These are phyloP conservation scores for Petunia hybrid DNA, from an alignment of 305 asterid species.

Conservation along the genomic window DNA sequence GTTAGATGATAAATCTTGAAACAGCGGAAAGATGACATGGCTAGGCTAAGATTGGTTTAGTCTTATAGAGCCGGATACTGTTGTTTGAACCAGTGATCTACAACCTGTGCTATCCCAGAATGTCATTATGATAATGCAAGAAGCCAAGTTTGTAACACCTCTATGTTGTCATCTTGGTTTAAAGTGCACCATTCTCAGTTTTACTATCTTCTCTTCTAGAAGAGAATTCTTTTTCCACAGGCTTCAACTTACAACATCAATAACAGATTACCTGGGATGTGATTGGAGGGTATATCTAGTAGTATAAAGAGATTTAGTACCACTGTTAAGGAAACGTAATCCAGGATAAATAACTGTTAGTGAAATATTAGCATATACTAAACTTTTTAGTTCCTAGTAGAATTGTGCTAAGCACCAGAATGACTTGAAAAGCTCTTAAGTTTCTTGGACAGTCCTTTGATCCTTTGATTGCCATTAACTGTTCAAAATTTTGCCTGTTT, in stretches of 20 bases:
- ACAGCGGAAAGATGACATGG: background rate
- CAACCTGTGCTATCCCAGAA: slow-evolving; percentile 13
- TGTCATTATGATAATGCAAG: slow-evolving; percentile 5
- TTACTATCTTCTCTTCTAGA: background rate
- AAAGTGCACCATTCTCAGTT: background rate
- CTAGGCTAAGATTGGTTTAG: slow-evolving; percentile 19
- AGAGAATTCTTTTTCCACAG: background rate
- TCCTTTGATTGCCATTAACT: background rate
- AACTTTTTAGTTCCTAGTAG: background rate
- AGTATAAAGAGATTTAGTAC: background rate
- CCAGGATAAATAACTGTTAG: background rate
- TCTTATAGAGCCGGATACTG: slow-evolving; percentile 12
- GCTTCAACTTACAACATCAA: background rate
- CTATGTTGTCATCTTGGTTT: slow-evolving; percentile 23
- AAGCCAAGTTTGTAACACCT: slow-evolving; percentile 12
- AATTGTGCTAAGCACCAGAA: background rate
- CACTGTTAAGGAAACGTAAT: slow-evolving; percentile 8
- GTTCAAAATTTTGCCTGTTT: background rate
- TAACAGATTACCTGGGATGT: slow-evolving; percentile 5
- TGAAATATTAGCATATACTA: background rate
- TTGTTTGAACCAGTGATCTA: slow-evolving; percentile 23
- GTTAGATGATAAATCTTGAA: slow-evolving; percentile 23
- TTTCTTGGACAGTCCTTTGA: background rate
- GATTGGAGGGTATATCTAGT: background rate
- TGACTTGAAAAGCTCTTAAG: slow-evolving; percentile 8